Conservation (phyloP, 306 rosid species). For the Quercus bicolor region DNA sequence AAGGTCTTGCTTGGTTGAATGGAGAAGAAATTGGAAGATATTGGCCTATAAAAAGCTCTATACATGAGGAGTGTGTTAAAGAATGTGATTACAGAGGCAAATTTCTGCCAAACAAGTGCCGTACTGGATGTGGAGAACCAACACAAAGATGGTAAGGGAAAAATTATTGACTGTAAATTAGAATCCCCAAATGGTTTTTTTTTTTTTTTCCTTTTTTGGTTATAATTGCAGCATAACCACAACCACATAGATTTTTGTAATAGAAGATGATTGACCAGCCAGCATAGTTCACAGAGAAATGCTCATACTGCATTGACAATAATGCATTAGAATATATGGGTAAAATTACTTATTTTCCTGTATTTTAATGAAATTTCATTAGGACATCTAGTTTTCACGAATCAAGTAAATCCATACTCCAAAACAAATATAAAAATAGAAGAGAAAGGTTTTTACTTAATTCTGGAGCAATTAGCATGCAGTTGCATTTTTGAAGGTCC, state of each 20-base stretch:
- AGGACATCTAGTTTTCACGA: not conserved
- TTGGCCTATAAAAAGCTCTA: conserved; percentile 71
- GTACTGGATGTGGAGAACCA: conserved; percentile 88
- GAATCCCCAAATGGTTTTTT: not conserved
- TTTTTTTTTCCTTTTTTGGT: not conserved
- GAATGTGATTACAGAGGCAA: conserved; percentile 86
- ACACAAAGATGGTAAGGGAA: conserved; percentile 74
- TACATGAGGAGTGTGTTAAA: conserved; percentile 57
- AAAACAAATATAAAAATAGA: not conserved
- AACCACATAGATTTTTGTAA: not conserved
- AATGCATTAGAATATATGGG: not conserved
- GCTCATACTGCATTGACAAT: not conserved
- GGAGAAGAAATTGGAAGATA: conserved; percentile 99
- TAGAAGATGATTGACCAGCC: not conserved
- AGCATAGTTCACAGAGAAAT: not conserved
- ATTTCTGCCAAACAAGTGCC: conserved; percentile 80
- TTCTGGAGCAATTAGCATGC: not conserved
- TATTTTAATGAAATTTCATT: not conserved
- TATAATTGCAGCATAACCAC: not conserved
- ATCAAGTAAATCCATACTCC: not conserved
- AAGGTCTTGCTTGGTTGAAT: conserved; percentile 96
- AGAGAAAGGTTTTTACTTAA: not conserved
- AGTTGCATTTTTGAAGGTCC: not conserved
- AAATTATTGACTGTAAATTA: conserved; percentile 1
- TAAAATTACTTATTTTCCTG: too few relatives aligned